Base-by-base conservation (phyloP, 2,329 filamentous ascomycete genomes). In the Fusarium anguioides region DNA sequence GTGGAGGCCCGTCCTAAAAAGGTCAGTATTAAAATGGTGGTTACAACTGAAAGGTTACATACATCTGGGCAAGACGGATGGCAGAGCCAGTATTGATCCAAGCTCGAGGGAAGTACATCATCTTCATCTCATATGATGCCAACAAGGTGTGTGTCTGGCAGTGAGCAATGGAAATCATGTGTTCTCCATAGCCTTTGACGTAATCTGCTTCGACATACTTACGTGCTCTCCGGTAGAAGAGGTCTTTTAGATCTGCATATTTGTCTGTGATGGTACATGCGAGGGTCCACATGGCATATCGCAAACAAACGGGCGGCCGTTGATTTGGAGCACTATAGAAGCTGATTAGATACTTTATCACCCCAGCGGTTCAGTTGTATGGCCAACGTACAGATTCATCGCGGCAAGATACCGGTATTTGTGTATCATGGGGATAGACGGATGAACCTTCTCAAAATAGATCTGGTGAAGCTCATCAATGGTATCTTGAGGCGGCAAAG, bases 221-320 rank as follows among this genome's bases (percentile, higher is more conserved):
- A 59, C 95, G 88, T 14, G 95, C 88, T 49, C 94, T 87, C 65
- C 91, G 88, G 76, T 99, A 99, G 76, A 98, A 97, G 64, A 97
- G 88, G 52, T 94, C 91, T 74, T 94, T 93, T 15, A 97, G 79
- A 52, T 88, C 87, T 31, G 86, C 83, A 76, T 92, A 97, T 75
- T 94, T 96, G 59, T 97, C 93, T 5, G 88, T 89, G 40, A 94
- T 86, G 7, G 92, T 91, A 64, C 93, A 94, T n/a, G 95, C 94
- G 73, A 94, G 81, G n/a, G 91, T 92, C 95, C 95, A 98, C 84
- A 98, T 96, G 54, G 92, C 93, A 79, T 99, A 99, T 70, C 96
- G 89, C 47, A 99, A 81, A 68, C 91, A 93, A 27, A 97, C 89
- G 1, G 95, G 93, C 3, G 96, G 95, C 24, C 95, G 88, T 81